Evolutionary conservation across 2,329 filamentous ascomycete species (phyloP).

Genomic region (Claviceps lovelessii): DNA sequence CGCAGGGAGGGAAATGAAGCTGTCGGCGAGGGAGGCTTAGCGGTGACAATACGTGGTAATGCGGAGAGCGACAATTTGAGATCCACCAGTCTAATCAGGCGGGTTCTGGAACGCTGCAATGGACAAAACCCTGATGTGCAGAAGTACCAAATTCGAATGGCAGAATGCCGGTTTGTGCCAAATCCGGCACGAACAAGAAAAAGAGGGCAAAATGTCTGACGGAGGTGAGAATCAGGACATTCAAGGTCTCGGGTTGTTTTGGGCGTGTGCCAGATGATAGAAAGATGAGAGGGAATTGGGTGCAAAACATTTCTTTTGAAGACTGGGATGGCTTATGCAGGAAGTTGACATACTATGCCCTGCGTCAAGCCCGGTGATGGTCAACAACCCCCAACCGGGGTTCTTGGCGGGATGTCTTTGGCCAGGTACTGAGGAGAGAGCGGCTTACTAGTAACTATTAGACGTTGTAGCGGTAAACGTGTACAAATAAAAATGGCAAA

Average conservation of each 20-base stretch:
- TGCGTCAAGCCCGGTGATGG: constrained; percentile 4
- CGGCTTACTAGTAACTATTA: constrained; percentile 2
- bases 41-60: not conserved
- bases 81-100: constrained; percentile 5
- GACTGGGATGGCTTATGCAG: constrained; percentile 18
- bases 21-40: constrained; percentile 7
- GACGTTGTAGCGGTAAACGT: not conserved
- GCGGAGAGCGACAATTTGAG: not conserved
- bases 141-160: constrained; percentile 8
- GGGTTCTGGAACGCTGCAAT: constrained; percentile 7
- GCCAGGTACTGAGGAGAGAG: not conserved
- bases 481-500: constrained; percentile 1
- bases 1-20: constrained; percentile 12
- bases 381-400: not conserved
- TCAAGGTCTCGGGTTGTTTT: constrained; percentile 16
- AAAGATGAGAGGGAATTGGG: constrained; percentile 14
- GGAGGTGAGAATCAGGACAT: constrained; percentile 14
- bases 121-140: constrained; percentile 7
- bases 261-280: constrained; percentile 10
- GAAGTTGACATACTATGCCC: constrained; percentile 7
- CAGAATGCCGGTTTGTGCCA: not conserved
- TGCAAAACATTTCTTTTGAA: constrained; percentile 21
- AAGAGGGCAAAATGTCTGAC: constrained; percentile 11
- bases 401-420: constrained; percentile 1
- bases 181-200: not conserved